phyloP scores from a whole-genome alignment of 257 asterid genomes.

The Solanum ossicruentum region DNA sequence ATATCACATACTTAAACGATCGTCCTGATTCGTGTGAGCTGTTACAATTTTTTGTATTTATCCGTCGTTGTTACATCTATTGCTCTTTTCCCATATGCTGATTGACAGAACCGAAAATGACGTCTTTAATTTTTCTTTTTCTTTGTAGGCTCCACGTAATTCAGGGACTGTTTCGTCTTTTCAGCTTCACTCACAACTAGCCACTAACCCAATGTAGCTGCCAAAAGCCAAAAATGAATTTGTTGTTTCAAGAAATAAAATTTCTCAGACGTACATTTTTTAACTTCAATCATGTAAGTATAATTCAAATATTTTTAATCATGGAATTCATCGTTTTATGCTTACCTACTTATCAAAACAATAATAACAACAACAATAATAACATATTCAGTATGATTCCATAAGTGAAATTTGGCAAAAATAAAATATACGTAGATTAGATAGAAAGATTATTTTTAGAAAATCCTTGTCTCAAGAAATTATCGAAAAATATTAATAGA shows the following conservation, averaged over 20 bases:
- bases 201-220: not conserved
- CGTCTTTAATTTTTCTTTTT: not conserved
- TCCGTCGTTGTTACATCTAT: not conserved
- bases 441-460: rapidly evolving
- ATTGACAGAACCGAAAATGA: not conserved
- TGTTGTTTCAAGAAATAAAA: not conserved
- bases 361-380: too few relatives aligned
- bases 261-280: too few relatives aligned
- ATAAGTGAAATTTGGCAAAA: rapidly evolving
- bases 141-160: not conserved
- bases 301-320: not conserved
- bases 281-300: too few relatives aligned
- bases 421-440: too few relatives aligned
- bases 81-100: not conserved
- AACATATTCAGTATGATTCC: rapidly evolving
- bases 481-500: too few relatives aligned
- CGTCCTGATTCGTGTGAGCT: not conserved
- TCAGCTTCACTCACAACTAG: not conserved
- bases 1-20: too few relatives aligned
- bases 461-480: too few relatives aligned
- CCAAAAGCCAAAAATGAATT: not conserved
- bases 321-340: not conserved
- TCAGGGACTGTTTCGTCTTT: not conserved
- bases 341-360: not conserved
- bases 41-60: not conserved